A percentile compares a stretch with the other conserved stretches of the same genome.
These are phyloP conservation scores for Hypoxylon rubiginosum DNA, from an alignment of 2,329 filamentous ascomycete genomes.

Conservation along the genomic window DNA sequence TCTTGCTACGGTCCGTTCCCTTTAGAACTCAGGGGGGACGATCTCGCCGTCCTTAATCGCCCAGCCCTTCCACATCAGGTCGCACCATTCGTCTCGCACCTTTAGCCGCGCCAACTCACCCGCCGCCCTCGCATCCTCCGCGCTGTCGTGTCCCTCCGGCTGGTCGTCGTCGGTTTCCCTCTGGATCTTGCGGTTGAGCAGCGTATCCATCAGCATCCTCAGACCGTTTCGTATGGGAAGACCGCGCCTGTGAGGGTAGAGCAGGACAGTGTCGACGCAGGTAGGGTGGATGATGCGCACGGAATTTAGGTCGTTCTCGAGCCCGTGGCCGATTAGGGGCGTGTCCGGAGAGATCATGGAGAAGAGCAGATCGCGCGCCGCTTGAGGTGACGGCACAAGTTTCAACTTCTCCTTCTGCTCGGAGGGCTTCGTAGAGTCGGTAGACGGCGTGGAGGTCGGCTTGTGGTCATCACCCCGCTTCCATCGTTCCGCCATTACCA, in stretches of 20 bases:
- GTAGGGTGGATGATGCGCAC: conserved; percentile 86
- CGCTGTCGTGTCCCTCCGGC: conserved; percentile 84
- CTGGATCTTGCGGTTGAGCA: conserved; percentile 84
- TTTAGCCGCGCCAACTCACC: conserved; percentile 85
- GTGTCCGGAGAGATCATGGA: conserved; percentile 80
- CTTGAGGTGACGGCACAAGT: conserved; percentile 80
- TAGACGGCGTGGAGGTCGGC: conserved; percentile 45
- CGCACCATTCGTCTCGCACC: conserved; percentile 77
- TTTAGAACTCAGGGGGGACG: conserved; percentile 53
- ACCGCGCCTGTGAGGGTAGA: conserved; percentile 83
- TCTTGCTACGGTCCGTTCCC: conserved; percentile 43
- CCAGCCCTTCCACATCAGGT: conserved; percentile 78
- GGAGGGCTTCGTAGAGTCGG: conserved; percentile 45
- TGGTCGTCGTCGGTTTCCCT: conserved; percentile 65
- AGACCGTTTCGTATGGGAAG: conserved; percentile 83
- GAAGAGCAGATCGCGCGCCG: conserved; percentile 83
- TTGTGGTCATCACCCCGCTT: conserved; percentile 49
- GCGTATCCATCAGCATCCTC: conserved; percentile 77
- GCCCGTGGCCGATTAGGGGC: conserved; percentile 89
- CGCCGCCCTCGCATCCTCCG: conserved; percentile 89
- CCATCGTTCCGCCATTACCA: conserved; percentile 75
- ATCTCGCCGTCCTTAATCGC: conserved; percentile 64
- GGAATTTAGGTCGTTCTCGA: conserved; percentile 95
- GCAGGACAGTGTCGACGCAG: conserved; percentile 85
- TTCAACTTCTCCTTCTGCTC: conserved; percentile 71